Base-by-base conservation (phyloP, 2,329 filamentous ascomycete species). In the Fusarium sp. region DNA sequence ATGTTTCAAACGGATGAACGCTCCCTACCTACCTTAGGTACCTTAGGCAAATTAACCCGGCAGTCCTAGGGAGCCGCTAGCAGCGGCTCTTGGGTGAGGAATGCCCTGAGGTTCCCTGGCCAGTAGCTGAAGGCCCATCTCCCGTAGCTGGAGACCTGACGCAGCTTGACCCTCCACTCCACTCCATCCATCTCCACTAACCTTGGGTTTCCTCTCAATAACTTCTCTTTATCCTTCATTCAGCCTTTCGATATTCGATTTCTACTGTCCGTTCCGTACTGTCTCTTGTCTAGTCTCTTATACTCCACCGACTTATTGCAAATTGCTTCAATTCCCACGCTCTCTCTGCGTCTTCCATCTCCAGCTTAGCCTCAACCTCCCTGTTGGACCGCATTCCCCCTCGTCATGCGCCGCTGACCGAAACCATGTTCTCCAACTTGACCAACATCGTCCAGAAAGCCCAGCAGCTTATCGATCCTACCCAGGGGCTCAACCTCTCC, bases 361-460 rank as follows among this genome's bases (percentile, higher is more conserved):
- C 33, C 51, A 61, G 36, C 43, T 62, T 55, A 54, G 43, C 66
- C 61, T 55, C 57, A 55, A 49, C 49, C 64, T 59, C 50, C 55
- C 42, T 67, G 53, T 57, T 63, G 39, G 46, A 61, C 54, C 41
- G 37, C 33, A 60, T 51, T 14, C 59, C 58, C 57, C 61, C 73
- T 67, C 78, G 78, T 73, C 74, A 81, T 81, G 79, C 78, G 76
- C 75, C 75, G 76, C 66, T 79, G 76, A 77, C 64, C 67, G 77
- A 77, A 72, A 80, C 74, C 79, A 88, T 88, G 86, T 85, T 88
- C 78, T 85, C 82, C 80, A 87, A 85, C 79, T 78, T 88, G 69
- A 84, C 91, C 74, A 95, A 88, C 80, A 90, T 98, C 79, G 94
- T 97, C 75, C 94, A 97, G 81, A 97, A 95, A 87, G 94, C 94